Percentiles rank a stretch among this genome's conserved stretches.
phyloP scores from a whole-genome alignment of 805 yeast species.

The Candida chilensis region DNA sequence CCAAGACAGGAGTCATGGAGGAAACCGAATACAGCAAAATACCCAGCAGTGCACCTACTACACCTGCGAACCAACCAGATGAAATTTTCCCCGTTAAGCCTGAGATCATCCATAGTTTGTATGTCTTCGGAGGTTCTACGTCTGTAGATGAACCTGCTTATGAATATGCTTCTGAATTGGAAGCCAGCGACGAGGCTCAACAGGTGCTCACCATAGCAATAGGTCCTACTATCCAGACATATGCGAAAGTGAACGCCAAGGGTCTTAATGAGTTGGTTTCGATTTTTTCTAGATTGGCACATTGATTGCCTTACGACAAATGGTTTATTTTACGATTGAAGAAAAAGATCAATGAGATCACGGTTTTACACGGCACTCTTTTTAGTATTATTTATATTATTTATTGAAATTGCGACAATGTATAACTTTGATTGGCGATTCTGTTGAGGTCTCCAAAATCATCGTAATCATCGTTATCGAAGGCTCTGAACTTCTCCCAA shows the following conservation, averaged over 20 bases:
- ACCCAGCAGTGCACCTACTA: slow-evolving; percentile 7
- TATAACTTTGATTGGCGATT: slow-evolving; percentile 45
- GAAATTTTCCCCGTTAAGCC: slow-evolving; percentile 4
- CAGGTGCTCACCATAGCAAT: slow-evolving; percentile 54
- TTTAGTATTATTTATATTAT: too few relatives aligned
- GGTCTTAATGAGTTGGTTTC: slow-evolving; percentile 65
- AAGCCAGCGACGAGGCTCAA: slow-evolving; percentile 22
- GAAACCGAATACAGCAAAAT: slow-evolving; percentile 15
- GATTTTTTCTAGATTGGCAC: slow-evolving; percentile 37
- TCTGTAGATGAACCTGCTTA: slow-evolving; percentile 64
- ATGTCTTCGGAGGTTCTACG: slow-evolving; percentile 58
- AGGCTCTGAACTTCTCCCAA: slow-evolving; percentile 37
- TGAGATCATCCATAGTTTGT: slow-evolving; percentile 26
- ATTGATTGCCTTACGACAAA: too few relatives aligned
- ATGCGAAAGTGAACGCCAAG: slow-evolving; percentile 53
- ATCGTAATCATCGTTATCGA: slow-evolving; percentile 37
- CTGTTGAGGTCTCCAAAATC: slow-evolving; percentile 46
- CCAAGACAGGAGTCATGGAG: slow-evolving; percentile 9
- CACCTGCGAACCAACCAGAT: slow-evolving; percentile 3
- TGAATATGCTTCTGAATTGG: slow-evolving; percentile 38
- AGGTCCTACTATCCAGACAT: slow-evolving; percentile 40
- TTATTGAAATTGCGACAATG: too few relatives aligned
- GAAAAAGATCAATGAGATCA: too few relatives aligned
- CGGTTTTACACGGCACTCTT: too few relatives aligned
- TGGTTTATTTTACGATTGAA: too few relatives aligned